Evolutionary conservation across 129 eudicot species (phyloP).

Genomic region (Artemisia annua): DNA sequence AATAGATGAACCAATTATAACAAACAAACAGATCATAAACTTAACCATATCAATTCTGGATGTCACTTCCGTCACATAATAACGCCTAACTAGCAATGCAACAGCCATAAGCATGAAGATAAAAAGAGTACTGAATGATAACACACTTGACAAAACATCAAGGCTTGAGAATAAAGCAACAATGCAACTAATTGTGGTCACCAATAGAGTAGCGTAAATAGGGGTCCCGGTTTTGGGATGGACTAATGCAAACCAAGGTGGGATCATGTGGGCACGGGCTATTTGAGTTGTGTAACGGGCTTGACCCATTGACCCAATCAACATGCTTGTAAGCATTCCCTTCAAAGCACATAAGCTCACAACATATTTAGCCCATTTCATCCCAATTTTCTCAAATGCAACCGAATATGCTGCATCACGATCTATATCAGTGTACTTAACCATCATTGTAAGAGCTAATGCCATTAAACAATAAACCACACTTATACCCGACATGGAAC

Average conservation of each 20-base stretch:
- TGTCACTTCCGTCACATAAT: slow-evolving; percentile 60
- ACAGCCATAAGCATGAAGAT: slow-evolving; percentile 91
- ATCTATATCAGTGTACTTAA: slow-evolving; percentile 65
- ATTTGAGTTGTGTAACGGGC: slow-evolving; percentile 29
- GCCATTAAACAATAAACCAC: slow-evolving; percentile 81
- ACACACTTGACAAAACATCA: slow-evolving; percentile 75
- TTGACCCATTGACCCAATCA: slow-evolving; percentile 89
- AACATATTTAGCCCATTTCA: slow-evolving; percentile 84
- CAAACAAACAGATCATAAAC: slow-evolving; percentile 47
- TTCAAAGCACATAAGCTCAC: slow-evolving; percentile 68
- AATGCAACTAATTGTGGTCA: slow-evolving; percentile 51
- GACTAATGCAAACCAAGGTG: slow-evolving; percentile 17
- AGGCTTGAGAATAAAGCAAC: slow-evolving; percentile 74
- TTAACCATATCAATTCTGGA: slow-evolving; percentile 35
- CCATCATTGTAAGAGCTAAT: slow-evolving; percentile 67
- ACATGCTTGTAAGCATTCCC: slow-evolving; percentile 84
- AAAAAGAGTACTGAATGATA: slow-evolving; percentile 79
- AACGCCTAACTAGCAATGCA: slow-evolving; percentile 73
- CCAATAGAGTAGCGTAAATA: slow-evolving; percentile 59
- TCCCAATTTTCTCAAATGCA: slow-evolving; percentile 65
- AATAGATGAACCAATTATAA: slow-evolving; percentile 52
- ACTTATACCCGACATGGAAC: slow-evolving; percentile 68
- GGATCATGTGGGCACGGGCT: slow-evolving; percentile 18
- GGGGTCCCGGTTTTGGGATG: slow-evolving; percentile 67
- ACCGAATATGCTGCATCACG: slow-evolving; percentile 72